Evolutionary conservation across 768 basidiomycete species (phyloP), one percentile per base, ranked within the genome.

Genomic region (Leccinum sublutescens): DNA sequence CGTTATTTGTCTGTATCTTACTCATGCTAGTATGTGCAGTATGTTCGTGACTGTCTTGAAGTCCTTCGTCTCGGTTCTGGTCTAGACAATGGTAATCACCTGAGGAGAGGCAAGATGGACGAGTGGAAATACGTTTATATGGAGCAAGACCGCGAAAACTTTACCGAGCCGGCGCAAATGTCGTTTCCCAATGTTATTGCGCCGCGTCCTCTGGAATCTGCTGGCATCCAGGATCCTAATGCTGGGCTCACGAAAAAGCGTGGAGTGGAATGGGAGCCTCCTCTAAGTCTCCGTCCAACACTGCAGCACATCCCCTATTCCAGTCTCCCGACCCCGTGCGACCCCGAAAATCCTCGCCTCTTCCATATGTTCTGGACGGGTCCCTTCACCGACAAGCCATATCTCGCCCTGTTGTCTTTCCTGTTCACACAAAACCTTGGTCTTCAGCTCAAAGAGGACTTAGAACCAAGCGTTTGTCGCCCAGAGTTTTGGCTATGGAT

Each of bases 361-460:
- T 98, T 96, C 80, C 97, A 99, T 75, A 97, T 98, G 88, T 99
- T 97, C 79, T 98, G 97, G 96, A 92, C 95, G 2, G 96, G 97
- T 0, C 88, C 93, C 1, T 98, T 99, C 79, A 97, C 95, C 9
- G 97, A 99, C 79, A 98, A 98, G 73, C 97, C 97, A 2, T 98
- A 99, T 79, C 85, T 94, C 59, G 94, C 96, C 1, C 80, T 98
- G 49, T 79, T 96, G 23, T 97, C 95, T 17, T 99, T 94, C 80
- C 82, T 98, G 36, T 98, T 87, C 77, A 97, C 96, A 3, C 97
- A 99, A 72, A 97, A 97, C 69, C 83, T 90, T 15, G 93, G 89
- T 14, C 79, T 99, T 25, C 87, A 96, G 66, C 72, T 85, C 23
- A 78, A 83, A 54, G 77, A 85, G 54, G 76, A 71, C n/a, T 54